These are phyloP conservation scores for Paecilomyces niveus DNA, from an alignment of 2,329 filamentous ascomycete species.

Conservation along the genomic window DNA sequence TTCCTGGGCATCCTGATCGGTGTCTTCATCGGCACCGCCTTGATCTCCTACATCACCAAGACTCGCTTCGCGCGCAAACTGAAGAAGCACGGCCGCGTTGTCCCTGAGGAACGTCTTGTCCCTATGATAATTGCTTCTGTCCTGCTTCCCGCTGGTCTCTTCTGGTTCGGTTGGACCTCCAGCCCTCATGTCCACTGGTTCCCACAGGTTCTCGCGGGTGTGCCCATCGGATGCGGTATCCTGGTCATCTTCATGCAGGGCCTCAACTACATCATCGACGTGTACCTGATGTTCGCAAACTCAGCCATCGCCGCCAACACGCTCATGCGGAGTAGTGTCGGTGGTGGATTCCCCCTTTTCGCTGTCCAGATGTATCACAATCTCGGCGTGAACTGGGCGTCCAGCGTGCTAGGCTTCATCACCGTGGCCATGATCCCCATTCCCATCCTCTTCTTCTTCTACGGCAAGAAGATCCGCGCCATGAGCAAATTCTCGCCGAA, in stretches of 20 bases:
- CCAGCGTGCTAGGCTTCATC: slow-evolving; percentile 32
- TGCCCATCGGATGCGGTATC: slow-evolving; percentile 37
- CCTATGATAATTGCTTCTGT: slow-evolving; percentile 40
- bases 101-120: slow-evolving; percentile 40
- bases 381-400: slow-evolving; percentile 34
- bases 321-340: slow-evolving; percentile 26
- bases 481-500: slow-evolving; percentile 32
- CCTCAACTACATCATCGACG: slow-evolving; percentile 38
- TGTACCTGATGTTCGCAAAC: slow-evolving; percentile 33
- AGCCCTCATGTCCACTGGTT: slow-evolving; percentile 37
- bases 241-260: slow-evolving; percentile 39
- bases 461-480: slow-evolving; percentile 37
- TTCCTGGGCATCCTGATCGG: slow-evolving; percentile 42
- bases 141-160: slow-evolving; percentile 40
- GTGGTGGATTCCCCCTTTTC: slow-evolving; percentile 28
- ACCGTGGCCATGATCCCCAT: slow-evolving; percentile 37
- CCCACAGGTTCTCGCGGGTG: slow-evolving; percentile 38
- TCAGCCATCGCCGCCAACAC: slow-evolving; percentile 34
- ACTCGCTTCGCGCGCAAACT: slow-evolving; percentile 21
- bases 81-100: slow-evolving; percentile 9
- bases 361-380: slow-evolving; percentile 31
- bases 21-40: slow-evolving; percentile 24
- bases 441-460: slow-evolving; percentile 43
- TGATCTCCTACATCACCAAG: slow-evolving; percentile 25
- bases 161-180: slow-evolving; percentile 46